Conservation (phyloP, 176 grass and related monocot genomes). For the Alopecurus myosuroides region DNA sequence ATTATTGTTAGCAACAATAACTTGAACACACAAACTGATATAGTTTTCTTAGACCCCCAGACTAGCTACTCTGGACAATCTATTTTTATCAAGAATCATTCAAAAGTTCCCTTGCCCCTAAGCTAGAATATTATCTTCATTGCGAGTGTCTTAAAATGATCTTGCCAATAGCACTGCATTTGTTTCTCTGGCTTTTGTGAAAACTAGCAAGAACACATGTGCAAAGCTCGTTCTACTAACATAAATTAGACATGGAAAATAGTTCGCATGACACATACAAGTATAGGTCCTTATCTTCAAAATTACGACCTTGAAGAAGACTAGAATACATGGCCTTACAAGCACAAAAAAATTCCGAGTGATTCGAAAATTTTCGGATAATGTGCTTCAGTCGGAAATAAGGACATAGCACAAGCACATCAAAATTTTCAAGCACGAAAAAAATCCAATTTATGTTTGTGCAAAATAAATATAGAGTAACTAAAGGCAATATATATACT, state of each 20-base stretch:
- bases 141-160: not conserved
- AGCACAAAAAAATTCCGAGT: not conserved
- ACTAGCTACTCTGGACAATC: constrained; percentile 96
- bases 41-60: constrained; percentile 85
- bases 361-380: not conserved
- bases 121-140: constrained; percentile 37
- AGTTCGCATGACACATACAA: not conserved
- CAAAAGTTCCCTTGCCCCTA: constrained; percentile 90
- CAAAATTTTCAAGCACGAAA: not conserved
- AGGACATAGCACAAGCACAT: not conserved
- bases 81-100: constrained; percentile 77
- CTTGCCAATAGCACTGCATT: not conserved
- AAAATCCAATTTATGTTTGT: not conserved
- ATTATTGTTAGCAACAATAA: constrained; percentile 91
- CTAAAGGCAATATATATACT: not conserved
- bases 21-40: constrained; percentile 89
- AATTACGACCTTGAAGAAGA: not conserved
- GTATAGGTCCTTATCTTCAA: not conserved
- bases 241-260: not conserved
- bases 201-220: not conserved
- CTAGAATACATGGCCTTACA: not conserved
- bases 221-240: not conserved
- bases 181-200: constrained; percentile 7
- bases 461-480: not conserved
- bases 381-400: not conserved